A percentile compares a stretch with the other conserved stretches of the same genome.
phyloP scores from a whole-genome alignment of 2,329 filamentous ascomycete species.

The Trichocomaceae sp. region DNA sequence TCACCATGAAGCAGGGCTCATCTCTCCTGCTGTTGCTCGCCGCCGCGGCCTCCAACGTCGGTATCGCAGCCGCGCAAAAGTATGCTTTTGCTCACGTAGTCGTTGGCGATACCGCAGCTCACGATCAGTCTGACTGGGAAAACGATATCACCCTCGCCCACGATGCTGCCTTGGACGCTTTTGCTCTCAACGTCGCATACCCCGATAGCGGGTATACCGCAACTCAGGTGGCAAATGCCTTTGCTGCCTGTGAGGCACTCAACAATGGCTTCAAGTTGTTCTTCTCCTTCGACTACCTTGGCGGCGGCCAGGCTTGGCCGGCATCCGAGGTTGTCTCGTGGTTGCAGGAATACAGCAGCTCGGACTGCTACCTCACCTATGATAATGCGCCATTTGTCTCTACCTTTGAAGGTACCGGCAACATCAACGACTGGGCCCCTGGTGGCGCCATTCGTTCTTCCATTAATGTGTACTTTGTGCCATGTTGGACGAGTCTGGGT shows the following conservation, averaged over 20 bases:
- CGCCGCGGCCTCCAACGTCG: slow-evolving; percentile 3
- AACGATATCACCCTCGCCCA: slow-evolving; percentile 32
- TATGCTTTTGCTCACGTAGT: slow-evolving; percentile 25
- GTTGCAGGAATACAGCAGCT: slow-evolving; percentile 20
- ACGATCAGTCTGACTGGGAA: slow-evolving; percentile 9
- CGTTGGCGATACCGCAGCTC: slow-evolving; percentile 19
- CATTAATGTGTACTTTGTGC: slow-evolving; percentile 39
- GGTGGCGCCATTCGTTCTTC: slow-evolving; percentile 17
- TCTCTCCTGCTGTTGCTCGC: slow-evolving; percentile 7
- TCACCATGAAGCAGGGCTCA: slow-evolving; percentile 8
- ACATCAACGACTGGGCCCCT: slow-evolving; percentile 37
- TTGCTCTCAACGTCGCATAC: slow-evolving; percentile 35
- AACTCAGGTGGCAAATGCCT: slow-evolving; percentile 19
- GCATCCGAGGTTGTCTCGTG: slow-evolving; percentile 20
- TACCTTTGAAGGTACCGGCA: slow-evolving; percentile 42
- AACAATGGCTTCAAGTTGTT: slow-evolving; percentile 29
- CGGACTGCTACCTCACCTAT: slow-evolving; percentile 23
- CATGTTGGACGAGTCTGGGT: slow-evolving; percentile 39
- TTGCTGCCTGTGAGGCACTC: slow-evolving; percentile 20
- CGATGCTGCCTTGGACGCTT: slow-evolving; percentile 35
- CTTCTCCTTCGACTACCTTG: slow-evolving; percentile 34
- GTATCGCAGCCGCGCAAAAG: slow-evolving; percentile 9
- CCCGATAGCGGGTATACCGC: slow-evolving; percentile 18
- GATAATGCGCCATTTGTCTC: slow-evolving; percentile 28
- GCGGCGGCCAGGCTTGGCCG: slow-evolving; percentile 26